These are phyloP conservation scores for Cucurbita argyrosperma DNA, from an alignment of 306 rosid species.

Conservation along the genomic window DNA sequence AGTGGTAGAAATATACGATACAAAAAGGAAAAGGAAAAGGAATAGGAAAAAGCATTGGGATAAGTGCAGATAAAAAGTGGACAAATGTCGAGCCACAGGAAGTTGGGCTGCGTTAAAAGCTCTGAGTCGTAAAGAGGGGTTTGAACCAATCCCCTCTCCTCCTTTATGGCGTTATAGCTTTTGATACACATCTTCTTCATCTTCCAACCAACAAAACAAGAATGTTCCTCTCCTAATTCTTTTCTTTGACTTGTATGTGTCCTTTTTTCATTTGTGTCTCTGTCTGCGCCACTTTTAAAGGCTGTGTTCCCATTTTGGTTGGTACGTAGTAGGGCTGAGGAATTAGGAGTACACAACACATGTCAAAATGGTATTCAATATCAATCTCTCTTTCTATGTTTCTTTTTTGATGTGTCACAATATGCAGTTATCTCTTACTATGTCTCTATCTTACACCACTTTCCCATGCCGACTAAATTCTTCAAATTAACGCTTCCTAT, in stretches of 20 bases:
- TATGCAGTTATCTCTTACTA: too few species aligned
- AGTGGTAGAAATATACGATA: neutral
- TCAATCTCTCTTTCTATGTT: neutral
- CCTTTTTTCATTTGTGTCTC: neutral
- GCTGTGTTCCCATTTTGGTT: neutral
- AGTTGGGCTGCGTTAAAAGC: neutral
- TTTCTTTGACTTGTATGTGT: neutral
- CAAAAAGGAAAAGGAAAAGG: neutral
- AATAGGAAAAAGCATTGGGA: neutral
- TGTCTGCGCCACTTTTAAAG: neutral
- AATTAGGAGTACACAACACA: neutral
- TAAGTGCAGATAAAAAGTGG: neutral
- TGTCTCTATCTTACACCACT: neutral
- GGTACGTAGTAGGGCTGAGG: neutral
- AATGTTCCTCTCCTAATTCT: neutral
- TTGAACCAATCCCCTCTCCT: neutral
- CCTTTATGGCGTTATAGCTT: neutral
- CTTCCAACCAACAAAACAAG: neutral
- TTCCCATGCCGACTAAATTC: constrained; percentile 1
- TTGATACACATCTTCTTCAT: neutral
- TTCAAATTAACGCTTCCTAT: too few species aligned
- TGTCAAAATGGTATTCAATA: neutral
- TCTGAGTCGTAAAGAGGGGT: neutral
- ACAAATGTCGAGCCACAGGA: neutral
- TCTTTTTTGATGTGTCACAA: neutral